phyloP scores from a whole-genome alignment of 805 yeast species.

The Metschnikowia santaceciliae region DNA sequence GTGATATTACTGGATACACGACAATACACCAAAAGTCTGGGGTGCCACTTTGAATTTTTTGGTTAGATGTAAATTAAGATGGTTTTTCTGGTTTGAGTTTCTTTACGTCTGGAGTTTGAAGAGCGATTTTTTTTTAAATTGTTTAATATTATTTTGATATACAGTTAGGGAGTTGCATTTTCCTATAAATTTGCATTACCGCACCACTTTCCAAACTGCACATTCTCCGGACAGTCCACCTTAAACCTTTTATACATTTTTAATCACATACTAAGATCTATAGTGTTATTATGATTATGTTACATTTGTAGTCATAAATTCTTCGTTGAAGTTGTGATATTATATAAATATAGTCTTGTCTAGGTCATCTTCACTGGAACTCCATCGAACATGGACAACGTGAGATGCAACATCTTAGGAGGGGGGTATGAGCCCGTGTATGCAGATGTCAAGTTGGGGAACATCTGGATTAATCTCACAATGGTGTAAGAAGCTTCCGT shows the following conservation, averaged over 20 bases:
- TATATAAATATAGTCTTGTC: background rate
- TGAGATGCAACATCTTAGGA: conserved; percentile 21
- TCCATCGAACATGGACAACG: conserved; percentile 24
- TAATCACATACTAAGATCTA: too few species aligned
- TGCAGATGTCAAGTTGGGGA: conserved; percentile 22
- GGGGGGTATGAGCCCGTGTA: conserved; percentile 17
- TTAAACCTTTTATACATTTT: too few species aligned
- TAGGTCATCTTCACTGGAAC: conserved; percentile 16
- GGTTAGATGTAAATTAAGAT: background rate
- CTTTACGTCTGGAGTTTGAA: too few species aligned
- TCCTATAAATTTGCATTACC: too few species aligned
- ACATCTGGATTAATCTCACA: conserved; percentile 33
- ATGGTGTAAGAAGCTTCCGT: conserved; percentile 47
- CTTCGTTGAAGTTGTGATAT: background rate
- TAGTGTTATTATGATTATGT: too few species aligned
- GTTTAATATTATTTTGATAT: too few species aligned
- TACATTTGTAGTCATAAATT: background rate
- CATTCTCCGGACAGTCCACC: too few species aligned
- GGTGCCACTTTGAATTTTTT: background rate
- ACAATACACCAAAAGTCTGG: background rate
- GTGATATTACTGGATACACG: conserved; percentile 11
- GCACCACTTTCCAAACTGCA: too few species aligned
- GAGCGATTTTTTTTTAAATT: too few species aligned
- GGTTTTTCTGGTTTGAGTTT: too few species aligned
- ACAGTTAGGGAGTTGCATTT: too few species aligned